Base-by-base conservation (phyloP, 306 rosid species). In the Rosa rugosa region DNA sequence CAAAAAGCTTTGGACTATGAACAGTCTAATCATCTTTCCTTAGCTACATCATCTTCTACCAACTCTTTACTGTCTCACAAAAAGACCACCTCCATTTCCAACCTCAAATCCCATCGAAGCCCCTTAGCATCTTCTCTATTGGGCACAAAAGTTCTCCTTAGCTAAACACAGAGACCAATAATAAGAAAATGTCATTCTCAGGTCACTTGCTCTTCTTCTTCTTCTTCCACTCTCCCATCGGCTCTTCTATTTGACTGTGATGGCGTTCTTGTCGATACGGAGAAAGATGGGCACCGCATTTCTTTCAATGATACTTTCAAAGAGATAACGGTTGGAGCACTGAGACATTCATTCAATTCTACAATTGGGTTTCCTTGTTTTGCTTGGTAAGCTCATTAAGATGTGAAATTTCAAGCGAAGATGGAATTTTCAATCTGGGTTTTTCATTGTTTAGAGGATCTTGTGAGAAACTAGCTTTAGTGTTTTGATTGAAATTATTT, bases 221-320 rank as follows among this genome's bases (percentile, higher is more conserved):
- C n/a, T n/a, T n/a, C 91, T 59, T 81, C 94, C 2, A 69, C 89
- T 53, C 89, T 89, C 80, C 98, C 99, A 18, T 80, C 98, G 1
- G 99, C 98, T 70, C 98, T 95, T 84, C 87, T 95, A 10, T 95
- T 95, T 60, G 99, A 95, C 75, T 95, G 99, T 71, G 99, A 95
- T 57, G 99, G 99, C 6, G 98, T 95, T 69, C 98, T 95, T 22
- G 99, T 95, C 0, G 99, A 95, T 71, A 95, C 98, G 0, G 99
- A 95, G 90, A 95, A 95, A 78, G 98, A 95, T 70, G 99, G 99
- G 11, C 99, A 93, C 69, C 93, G 98, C 53, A 88, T 93, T 53
- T 95, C 99, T 31, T 95, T 95, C 82, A 95, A 95, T 65, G 92
- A 95, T 42, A 95, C 98, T 64, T 95, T 95, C 89, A 75, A 87